Conservation (phyloP, 139 green algal genomes). For the Tetraselmis striata region DNA sequence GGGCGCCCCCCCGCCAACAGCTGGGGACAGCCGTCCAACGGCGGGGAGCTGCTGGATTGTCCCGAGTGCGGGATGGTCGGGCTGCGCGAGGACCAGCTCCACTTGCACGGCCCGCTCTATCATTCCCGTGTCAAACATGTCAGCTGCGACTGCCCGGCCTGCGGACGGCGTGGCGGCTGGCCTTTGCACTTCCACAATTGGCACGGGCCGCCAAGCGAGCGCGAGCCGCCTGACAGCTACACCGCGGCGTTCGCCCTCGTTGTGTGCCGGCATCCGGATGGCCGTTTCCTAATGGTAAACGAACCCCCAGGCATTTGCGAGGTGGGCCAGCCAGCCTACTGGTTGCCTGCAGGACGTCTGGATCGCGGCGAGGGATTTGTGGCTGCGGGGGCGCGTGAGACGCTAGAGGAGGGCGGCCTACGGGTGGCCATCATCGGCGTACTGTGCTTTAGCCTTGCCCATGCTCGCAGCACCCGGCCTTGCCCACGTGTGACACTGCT, state of each 20-base stretch:
- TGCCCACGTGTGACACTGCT: too few species aligned
- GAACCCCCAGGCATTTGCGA: not conserved
- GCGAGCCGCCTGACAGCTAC: not conserved
- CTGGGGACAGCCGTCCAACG: too few species aligned
- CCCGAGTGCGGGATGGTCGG: not conserved
- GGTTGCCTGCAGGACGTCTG: not conserved
- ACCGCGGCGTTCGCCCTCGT: not conserved
- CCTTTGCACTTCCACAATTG: not conserved
- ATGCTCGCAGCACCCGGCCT: too few species aligned
- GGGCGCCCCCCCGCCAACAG: too few species aligned
- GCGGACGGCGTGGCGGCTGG: not conserved
- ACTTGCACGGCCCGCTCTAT: not conserved
- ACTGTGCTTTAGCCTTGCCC: too few species aligned
- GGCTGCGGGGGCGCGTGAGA: not conserved
- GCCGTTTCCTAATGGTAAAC: not conserved
- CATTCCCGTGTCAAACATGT: not conserved
- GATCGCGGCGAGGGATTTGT: not conserved
- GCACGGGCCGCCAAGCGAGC: not conserved
- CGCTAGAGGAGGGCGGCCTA: not conserved
- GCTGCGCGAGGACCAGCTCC: not conserved
- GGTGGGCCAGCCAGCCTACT: not conserved
- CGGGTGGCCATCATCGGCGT: not conserved
- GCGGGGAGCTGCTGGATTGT: not conserved
- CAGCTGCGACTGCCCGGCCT: not conserved
- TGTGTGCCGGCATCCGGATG: not conserved